Evolutionary conservation across 2,329 filamentous ascomycete species (phyloP).

Genomic region (Calonectria pauciramosa): DNA sequence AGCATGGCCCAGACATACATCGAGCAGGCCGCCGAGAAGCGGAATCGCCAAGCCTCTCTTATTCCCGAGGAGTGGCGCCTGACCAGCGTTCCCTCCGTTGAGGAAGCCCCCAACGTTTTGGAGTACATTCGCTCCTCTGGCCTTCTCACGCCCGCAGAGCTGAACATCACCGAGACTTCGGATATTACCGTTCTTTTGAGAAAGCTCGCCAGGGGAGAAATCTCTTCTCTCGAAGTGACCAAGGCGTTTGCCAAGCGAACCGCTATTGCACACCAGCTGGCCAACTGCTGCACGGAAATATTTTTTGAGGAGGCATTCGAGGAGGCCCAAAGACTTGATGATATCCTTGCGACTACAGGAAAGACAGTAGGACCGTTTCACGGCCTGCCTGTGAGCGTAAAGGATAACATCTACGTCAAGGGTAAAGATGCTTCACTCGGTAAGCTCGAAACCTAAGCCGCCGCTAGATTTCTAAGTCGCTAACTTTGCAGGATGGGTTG

Average conservation of each 20-base stretch:
- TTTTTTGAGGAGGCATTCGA: slow-evolving; percentile 17
- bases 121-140: slow-evolving; percentile 17
- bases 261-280: slow-evolving; percentile 35
- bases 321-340: slow-evolving; percentile 13
- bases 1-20: background rate
- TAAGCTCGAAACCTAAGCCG: background rate
- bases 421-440: slow-evolving; percentile 21
- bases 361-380: slow-evolving; percentile 21
- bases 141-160: slow-evolving; percentile 1
- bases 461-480: background rate
- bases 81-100: background rate
- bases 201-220: slow-evolving; percentile 13
- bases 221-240: slow-evolving; percentile 33
- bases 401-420: slow-evolving; percentile 24
- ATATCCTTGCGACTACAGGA: slow-evolving; percentile 15
- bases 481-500: slow-evolving; percentile 14
- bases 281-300: slow-evolving; percentile 24
- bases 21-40: slow-evolving; percentile 15
- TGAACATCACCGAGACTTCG: slow-evolving; percentile 20
- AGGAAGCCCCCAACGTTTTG: slow-evolving; percentile 15
- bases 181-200: background rate
- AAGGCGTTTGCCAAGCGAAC: slow-evolving; percentile 26
- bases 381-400: slow-evolving; percentile 29
- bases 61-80: slow-evolving; percentile 23
- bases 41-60: slow-evolving; percentile 2